Evolutionary conservation across 2,329 filamentous ascomycete genomes (phyloP), one percentile per base, ranked within the genome.

Genomic region (Colletotrichum horii): DNA sequence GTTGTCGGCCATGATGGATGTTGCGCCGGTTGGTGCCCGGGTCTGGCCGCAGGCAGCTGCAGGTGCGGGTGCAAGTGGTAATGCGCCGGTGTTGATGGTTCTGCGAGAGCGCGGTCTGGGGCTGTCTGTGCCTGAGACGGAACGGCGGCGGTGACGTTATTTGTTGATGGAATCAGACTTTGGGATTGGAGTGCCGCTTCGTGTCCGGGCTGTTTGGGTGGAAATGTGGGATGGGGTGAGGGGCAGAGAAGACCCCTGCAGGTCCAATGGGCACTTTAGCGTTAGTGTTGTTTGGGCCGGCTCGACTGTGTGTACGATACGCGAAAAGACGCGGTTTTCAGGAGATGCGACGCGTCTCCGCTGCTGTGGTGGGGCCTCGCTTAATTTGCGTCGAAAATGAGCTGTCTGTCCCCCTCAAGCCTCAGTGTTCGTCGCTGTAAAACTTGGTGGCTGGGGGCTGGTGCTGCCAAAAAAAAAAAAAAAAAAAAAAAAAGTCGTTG

Each of bases 1-100:
- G 68, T 86, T 80, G 81, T 88, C 87, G 43, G 86, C 83, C 88
- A 90, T 89, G 75, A 74, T 79, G 78, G 43, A 22, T 52, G 43
- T 22, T 61, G 26, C 43, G 28, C 19, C n/a, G 52, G 30, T 60
- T n/a, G 56, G 56, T n/a, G 28, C 43, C 43, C 43, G 74, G 24
- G 55, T 66, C 52, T 30, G 16, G 52, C 70, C 24, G 64, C 66
- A 32, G 67, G 43, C 43, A 11, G 43, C n/a, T 48, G 43, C 43
- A n/a, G 43, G 43, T 48, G 43, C 43, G 6, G 43, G 43, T 38
- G 14, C 60, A 15, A n/a, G n/a, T 34, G 26, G 9, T 30, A 48
- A n/a, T 32, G 52, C 66, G 69, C 24, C 48, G 22, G 26, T 38
- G 55, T 30, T 28, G 8, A 30, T 8, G 15, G 43, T 22, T 48